Percentiles rank a stretch among this genome's conserved stretches.
Conservation (phyloP, 768 basidiomycete genomes). For the button mushroom (Agaricus bisporus) region DNA sequence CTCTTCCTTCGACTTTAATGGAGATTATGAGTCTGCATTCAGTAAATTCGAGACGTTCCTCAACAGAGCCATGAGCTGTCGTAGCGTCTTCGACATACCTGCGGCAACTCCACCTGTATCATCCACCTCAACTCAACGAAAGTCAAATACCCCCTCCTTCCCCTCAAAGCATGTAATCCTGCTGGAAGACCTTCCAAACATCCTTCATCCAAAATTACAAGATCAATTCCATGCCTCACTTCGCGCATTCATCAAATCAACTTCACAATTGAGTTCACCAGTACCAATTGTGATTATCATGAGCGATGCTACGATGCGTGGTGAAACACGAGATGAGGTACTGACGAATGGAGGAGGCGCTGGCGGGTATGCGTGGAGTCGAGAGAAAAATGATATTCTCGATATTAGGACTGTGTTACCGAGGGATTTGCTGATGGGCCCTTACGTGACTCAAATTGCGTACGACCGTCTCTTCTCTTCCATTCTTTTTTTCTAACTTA, state of each 20-base stretch:
- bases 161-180: conserved; percentile 55
- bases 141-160: conserved; percentile 12
- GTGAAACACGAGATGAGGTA: conserved; percentile 52
- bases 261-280: conserved; percentile 24
- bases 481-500: not conserved
- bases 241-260: conserved; percentile 42
- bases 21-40: conserved; percentile 42
- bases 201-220: conserved; percentile 67
- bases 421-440: conserved; percentile 57
- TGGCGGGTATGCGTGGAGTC: conserved; percentile 28
- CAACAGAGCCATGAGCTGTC: conserved; percentile 57
- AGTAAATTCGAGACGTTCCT: conserved; percentile 76
- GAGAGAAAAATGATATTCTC: conserved; percentile 39
- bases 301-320: conserved; percentile 76
- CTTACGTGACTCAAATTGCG: conserved; percentile 78
- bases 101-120: conserved; percentile 9
- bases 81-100: conserved; percentile 37
- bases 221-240: conserved; percentile 69
- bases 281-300: conserved; percentile 78
- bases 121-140: conserved; percentile 7
- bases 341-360: conserved; percentile 26
- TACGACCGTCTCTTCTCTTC: conserved; percentile 27
- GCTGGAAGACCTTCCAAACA: conserved; percentile 88
- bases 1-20: conserved; percentile 11
- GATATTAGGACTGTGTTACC: conserved; percentile 69